Evolutionary conservation across 139 green algal genomes (phyloP).

Genomic region (Chlorella sp.): DNA sequence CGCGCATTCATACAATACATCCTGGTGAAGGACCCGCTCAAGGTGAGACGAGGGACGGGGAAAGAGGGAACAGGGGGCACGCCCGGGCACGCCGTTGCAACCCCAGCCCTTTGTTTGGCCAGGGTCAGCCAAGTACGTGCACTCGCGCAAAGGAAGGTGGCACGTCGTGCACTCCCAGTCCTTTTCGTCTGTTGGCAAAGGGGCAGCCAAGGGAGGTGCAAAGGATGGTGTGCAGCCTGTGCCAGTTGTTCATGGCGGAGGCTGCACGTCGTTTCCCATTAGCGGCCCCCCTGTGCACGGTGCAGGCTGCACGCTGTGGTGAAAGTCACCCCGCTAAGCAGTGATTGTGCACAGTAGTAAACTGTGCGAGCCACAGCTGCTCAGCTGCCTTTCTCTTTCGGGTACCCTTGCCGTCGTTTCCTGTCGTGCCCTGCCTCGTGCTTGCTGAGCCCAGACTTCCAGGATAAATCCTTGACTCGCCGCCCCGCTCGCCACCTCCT

Average conservation of each 20-base stretch:
- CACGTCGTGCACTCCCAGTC: background rate
- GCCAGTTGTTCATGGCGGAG: too few species aligned
- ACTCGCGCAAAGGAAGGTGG: too few species aligned
- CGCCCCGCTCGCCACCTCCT: background rate
- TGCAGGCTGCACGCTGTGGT: background rate
- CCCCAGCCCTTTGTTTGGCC: too few species aligned
- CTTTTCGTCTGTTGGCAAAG: background rate
- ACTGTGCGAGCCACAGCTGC: too few species aligned
- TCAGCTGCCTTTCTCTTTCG: background rate
- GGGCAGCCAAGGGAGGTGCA: background rate
- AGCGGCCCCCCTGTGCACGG: too few species aligned
- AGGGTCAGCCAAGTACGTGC: too few species aligned
- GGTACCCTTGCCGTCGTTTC: background rate
- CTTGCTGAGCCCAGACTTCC: background rate
- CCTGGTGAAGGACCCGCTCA: conserved; percentile 64
- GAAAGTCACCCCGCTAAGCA: background rate
- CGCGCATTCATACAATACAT: conserved; percentile 38
- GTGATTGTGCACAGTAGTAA: too few species aligned
- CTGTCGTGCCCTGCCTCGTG: background rate
- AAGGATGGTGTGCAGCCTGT: too few species aligned
- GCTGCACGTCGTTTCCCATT: background rate
- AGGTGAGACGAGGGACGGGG: background rate
- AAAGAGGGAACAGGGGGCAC: too few species aligned
- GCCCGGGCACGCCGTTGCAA: too few species aligned
- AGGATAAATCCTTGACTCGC: background rate